These are phyloP conservation scores for Neurospora sp. DNA, from an alignment of 495 filamentous ascomycete genomes.

Conservation along the genomic window DNA sequence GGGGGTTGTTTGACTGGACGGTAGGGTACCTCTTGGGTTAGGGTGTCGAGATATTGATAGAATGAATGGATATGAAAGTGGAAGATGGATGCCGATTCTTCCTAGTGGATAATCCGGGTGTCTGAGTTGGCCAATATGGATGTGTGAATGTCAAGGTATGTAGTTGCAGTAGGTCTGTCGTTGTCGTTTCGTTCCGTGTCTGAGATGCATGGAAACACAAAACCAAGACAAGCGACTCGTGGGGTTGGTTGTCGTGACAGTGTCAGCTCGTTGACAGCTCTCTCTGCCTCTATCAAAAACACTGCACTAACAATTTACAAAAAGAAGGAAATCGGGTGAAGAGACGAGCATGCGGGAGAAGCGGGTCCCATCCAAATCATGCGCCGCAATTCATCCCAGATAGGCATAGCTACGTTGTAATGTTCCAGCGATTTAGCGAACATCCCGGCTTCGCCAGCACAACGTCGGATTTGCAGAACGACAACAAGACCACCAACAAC, in stretches of 20 bases:
- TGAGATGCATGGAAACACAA: conserved; percentile 23
- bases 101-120: conserved; percentile 3
- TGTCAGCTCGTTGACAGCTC: not conserved
- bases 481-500: not conserved
- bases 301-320: not conserved
- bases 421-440: not conserved
- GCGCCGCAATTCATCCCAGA: not conserved
- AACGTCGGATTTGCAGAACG: not conserved
- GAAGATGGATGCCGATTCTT: not conserved
- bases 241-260: conserved; percentile 19
- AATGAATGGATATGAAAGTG: not conserved
- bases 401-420: not conserved
- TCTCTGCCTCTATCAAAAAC: not conserved
- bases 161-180: not conserved
- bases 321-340: conserved; percentile 17
- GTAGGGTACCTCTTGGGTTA: not conserved
- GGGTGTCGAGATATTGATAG: not conserved
- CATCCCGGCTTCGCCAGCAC: not conserved
- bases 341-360: conserved; percentile 20
- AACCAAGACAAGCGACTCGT: conserved; percentile 27
- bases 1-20: not conserved
- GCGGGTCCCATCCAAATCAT: conserved; percentile 17
- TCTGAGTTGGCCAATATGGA: conserved; percentile 18
- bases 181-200: conserved; percentile 3
- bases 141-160: not conserved